Percentiles rank a stretch among this genome's conserved stretches.
Conservation (phyloP, 768 basidiomycete genomes). For the Glaciozyma antarctica region DNA sequence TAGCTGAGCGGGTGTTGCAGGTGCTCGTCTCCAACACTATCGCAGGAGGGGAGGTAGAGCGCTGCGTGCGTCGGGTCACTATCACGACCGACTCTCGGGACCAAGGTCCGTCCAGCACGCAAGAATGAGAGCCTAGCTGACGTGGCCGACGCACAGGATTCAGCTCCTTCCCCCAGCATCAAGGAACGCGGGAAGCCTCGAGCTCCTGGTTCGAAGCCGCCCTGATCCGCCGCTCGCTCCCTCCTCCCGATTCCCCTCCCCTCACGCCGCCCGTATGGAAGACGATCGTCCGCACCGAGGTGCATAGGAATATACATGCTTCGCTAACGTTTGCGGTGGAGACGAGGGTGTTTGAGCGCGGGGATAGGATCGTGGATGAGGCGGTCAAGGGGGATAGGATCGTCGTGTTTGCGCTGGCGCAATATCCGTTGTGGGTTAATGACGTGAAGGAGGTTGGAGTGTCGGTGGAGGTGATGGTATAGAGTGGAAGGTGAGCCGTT, state of each 20-base stretch:
- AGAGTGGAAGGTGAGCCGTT: neutral
- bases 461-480: neutral
- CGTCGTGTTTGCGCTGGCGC: slow-evolving; percentile 12
- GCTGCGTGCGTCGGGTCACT: neutral
- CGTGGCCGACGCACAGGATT: slow-evolving; percentile 7
- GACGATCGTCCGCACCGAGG: neutral
- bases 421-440: slow-evolving; percentile 22
- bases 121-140: neutral
- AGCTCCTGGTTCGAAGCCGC: slow-evolving; percentile 25
- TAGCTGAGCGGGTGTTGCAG: neutral
- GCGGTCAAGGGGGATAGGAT: slow-evolving; percentile 12
- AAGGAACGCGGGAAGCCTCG: slow-evolving; percentile 13
- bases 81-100: slow-evolving; percentile 13
- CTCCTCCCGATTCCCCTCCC: neutral
- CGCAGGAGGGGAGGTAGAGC: neutral
- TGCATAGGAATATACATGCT: neutral
- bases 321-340: neutral
- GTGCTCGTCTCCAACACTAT: slow-evolving; percentile 5
- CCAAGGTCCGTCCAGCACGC: slow-evolving; percentile 6
- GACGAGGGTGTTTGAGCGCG: neutral
- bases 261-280: neutral
- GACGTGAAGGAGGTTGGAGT: neutral
- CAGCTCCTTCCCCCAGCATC: slow-evolving; percentile 7
- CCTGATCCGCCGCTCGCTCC: slow-evolving; percentile 4
- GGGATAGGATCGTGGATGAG: neutral